Evolutionary conservation across 2,329 filamentous ascomycete genomes (phyloP), one percentile per base, ranked within the genome.

Genomic region (Raffaelea ambrosiae): DNA sequence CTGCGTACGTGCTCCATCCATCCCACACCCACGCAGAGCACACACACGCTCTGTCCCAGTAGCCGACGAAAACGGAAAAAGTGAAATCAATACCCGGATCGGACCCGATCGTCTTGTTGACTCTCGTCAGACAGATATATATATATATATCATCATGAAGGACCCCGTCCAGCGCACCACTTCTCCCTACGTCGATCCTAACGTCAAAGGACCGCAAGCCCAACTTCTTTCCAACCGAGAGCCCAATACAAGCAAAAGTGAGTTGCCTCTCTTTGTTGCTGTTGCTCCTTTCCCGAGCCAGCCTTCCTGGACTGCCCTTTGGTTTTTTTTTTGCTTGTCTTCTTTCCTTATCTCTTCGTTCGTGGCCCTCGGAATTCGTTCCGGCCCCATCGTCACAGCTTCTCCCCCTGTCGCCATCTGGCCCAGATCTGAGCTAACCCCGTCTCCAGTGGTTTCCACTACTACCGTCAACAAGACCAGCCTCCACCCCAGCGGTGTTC

Each of bases 401-500:
- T n/a, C n/a, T n/a, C 40, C 18, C 4, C 10, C 5, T 20, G 10
- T 16, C 11, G 31, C 5, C 11, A 11, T 41, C 19, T 40, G 33
- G 40, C 57, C 48, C 52, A 50, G 48, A 43, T 48, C 16, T n/a
- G n/a, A n/a, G n/a, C 48, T 48, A 41, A 51, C n/a, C n/a, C 43
- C 36, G 26, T 26, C 47, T 41, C 19, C 55, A 77, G 74, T 80
- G 75, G 67, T 76, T 66, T 59, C 66, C 61, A 74, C 67, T 61
- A 76, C 72, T 64, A 76, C 72, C 64, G 78, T 96, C 63, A 95
- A 96, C 81, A 91, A 90, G 76, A 96, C 90, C 61, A 81, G 81
- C 61, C 84, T 95, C 59, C 89, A 95, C 79, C 90, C 90, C 54
- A 74, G 81, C 66, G 90, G 90, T 83, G 85, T 96, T 58, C 77